Conservation (phyloP, 1,284 basidiomycete species). For the Moesziomyces sp. region DNA sequence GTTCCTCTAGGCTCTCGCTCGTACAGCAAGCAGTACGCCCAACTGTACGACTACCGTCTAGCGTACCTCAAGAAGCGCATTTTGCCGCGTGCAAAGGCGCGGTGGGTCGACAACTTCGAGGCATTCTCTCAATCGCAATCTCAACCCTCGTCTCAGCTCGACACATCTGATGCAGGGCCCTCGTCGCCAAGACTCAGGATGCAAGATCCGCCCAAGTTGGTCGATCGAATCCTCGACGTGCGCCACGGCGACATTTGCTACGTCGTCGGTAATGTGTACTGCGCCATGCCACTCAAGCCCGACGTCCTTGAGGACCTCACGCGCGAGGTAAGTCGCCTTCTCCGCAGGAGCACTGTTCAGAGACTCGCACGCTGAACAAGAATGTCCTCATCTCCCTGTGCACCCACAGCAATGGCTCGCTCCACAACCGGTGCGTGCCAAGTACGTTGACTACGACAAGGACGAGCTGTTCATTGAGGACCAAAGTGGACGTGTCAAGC, state of each 20-base stretch:
- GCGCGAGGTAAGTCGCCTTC: conserved; percentile 76
- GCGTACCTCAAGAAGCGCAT: conserved; percentile 61
- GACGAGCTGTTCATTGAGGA: conserved; percentile 93
- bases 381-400: conserved; percentile 4
- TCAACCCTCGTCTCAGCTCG: conserved; percentile 23
- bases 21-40: conserved; percentile 62
- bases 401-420: conserved; percentile 82
- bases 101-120: conserved; percentile 50
- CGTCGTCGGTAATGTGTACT: conserved; percentile 92
- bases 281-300: conserved; percentile 97
- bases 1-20: conserved; percentile 55
- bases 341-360: too few relatives aligned
- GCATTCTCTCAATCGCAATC: conserved; percentile 25
- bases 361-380: too few relatives aligned
- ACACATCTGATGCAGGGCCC: conserved; percentile 16
- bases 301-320: conserved; percentile 95
- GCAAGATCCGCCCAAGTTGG: conserved; percentile 72
- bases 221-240: conserved; percentile 88
- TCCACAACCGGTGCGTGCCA: conserved; percentile 73
- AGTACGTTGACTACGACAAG: conserved; percentile 74
- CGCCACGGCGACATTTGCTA: conserved; percentile 85
- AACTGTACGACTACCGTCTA: conserved; percentile 66
- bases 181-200: conserved; percentile 13
- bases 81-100: conserved; percentile 36
- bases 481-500: conserved; percentile 87